A percentile compares a stretch with the other conserved stretches of the same genome.
Evolutionary conservation across 805 yeast species (phyloP).

Genomic region (Ogataea paradorogensis): DNA sequence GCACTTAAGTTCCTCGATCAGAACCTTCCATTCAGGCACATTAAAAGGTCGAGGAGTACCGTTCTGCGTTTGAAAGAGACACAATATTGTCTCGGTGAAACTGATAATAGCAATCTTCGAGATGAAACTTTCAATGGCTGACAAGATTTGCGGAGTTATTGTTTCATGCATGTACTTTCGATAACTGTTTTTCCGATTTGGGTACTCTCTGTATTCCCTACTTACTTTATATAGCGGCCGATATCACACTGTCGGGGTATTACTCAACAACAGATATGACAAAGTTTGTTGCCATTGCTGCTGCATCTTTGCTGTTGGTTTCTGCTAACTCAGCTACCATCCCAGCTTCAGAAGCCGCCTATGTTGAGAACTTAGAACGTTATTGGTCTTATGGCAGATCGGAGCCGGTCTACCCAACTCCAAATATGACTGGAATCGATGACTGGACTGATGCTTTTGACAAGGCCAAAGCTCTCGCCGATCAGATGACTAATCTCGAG

Average conservation of each 20-base stretch:
- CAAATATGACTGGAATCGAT: conserved; percentile 13
- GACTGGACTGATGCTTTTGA: conserved; percentile 58
- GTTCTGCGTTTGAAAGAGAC: too few relatives aligned
- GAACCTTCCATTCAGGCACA: neutral
- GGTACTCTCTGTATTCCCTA: too few relatives aligned
- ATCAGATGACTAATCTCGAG: conserved; percentile 54
- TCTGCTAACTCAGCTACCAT: conserved; percentile 4
- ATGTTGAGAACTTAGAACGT: conserved; percentile 7
- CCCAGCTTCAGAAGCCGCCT: conserved; percentile 3
- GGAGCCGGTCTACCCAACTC: conserved; percentile 21
- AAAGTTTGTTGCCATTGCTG: conserved; percentile 1
- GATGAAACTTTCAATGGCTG: too few relatives aligned
- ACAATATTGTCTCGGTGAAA: too few relatives aligned
- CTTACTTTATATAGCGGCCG: too few relatives aligned
- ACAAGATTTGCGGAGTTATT: neutral
- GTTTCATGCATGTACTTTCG: neutral
- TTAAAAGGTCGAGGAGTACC: neutral
- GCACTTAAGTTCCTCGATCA: neutral
- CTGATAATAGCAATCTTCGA: too few relatives aligned
- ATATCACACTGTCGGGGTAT: too few relatives aligned
- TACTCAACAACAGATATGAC: neutral
- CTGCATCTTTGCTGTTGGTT: conserved; percentile 1
- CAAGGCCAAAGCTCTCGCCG: conserved; percentile 53
- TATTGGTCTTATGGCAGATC: conserved; percentile 20
- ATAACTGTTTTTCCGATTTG: neutral